Percentiles rank a stretch among this genome's conserved stretches.
Evolutionary conservation across 1,139 yeast genomes (phyloP).

Genomic region (Hyphopichia pseudoburtonii): DNA sequence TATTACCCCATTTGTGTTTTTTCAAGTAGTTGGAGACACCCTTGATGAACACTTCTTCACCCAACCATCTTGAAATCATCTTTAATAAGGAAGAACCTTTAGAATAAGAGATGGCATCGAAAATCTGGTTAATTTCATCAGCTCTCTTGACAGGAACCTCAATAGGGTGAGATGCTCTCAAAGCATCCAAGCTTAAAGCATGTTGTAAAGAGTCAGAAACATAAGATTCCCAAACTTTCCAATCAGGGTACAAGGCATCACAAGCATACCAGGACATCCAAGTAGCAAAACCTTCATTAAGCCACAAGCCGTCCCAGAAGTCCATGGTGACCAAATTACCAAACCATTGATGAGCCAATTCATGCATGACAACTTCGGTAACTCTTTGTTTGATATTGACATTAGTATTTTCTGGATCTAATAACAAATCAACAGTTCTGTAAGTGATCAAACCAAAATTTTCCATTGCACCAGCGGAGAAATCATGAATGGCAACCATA

Average conservation of each 20-base stretch:
- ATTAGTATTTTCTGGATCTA: constrained; percentile 47
- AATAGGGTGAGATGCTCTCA: constrained; percentile 79
- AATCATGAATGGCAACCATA: constrained; percentile 56
- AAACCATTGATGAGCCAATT: constrained; percentile 92
- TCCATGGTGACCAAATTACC: constrained; percentile 92
- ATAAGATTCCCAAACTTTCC: constrained; percentile 81
- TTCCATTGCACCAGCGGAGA: constrained; percentile 64
- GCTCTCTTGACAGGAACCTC: constrained; percentile 82
- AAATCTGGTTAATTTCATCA: constrained; percentile 80
- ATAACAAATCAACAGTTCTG: constrained; percentile 53
- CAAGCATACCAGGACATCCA: constrained; percentile 85
- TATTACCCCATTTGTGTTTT: constrained; percentile 25
- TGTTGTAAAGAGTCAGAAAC: constrained; percentile 68
- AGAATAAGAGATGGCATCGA: constrained; percentile 67
- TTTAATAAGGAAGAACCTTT: constrained; percentile 28
- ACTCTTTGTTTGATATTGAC: constrained; percentile 48
- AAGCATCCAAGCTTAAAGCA: constrained; percentile 69
- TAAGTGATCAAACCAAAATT: constrained; percentile 59
- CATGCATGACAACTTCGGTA: constrained; percentile 73
- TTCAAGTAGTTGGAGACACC: constrained; percentile 29
- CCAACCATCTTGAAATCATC: constrained; percentile 28
- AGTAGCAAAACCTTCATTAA: constrained; percentile 87
- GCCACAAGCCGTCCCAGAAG: constrained; percentile 94
- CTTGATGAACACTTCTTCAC: constrained; percentile 22
- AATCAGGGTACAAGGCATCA: constrained; percentile 75